phyloP scores from a whole-genome alignment of 2,329 filamentous ascomycete genomes.

The Eurotiales sp. region DNA sequence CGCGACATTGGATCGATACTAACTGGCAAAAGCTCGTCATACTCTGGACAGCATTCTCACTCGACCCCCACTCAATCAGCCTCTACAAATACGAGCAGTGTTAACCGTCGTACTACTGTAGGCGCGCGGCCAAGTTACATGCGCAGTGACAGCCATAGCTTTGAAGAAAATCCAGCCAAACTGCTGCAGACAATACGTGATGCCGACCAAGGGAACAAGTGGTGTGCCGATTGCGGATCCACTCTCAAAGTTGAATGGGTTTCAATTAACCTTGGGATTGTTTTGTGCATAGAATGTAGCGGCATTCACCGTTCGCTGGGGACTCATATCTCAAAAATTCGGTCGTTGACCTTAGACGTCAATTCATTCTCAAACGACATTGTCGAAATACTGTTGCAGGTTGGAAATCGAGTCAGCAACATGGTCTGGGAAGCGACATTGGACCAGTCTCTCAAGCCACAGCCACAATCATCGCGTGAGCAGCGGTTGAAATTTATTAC shows the following conservation, averaged over 20 bases:
- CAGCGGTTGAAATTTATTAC: slow-evolving; percentile 94
- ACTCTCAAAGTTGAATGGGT: slow-evolving; percentile 96
- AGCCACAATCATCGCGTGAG: slow-evolving; percentile 75
- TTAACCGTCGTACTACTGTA: slow-evolving; percentile 83
- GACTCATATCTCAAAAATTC: slow-evolving; percentile 95
- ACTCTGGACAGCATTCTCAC: slow-evolving; percentile 53
- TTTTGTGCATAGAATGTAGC: slow-evolving; percentile 96
- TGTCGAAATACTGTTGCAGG: slow-evolving; percentile 82
- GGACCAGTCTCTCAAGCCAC: slow-evolving; percentile 69
- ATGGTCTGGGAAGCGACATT: slow-evolving; percentile 92
- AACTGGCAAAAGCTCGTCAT: slow-evolving; percentile 77
- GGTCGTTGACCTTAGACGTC: slow-evolving; percentile 90
- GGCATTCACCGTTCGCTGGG: slow-evolving; percentile 94
- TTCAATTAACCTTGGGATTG: slow-evolving; percentile 93
- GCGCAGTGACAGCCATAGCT: slow-evolving; percentile 65
- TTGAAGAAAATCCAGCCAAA: slow-evolving; percentile 79
- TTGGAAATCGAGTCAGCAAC: slow-evolving; percentile 93
- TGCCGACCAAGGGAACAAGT: slow-evolving; percentile 85
- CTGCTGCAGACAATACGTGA: slow-evolving; percentile 83
- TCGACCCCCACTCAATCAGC: slow-evolving; percentile 21
- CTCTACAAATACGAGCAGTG: slow-evolving; percentile 50
- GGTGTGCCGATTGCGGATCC: slow-evolving; percentile 92
- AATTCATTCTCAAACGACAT: slow-evolving; percentile 96
- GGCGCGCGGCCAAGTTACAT: slow-evolving; percentile 75
- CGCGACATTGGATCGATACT: slow-evolving; percentile 90